Base-by-base conservation (phyloP, 2,329 filamentous ascomycete genomes). In the Orbilia quercus region DNA sequence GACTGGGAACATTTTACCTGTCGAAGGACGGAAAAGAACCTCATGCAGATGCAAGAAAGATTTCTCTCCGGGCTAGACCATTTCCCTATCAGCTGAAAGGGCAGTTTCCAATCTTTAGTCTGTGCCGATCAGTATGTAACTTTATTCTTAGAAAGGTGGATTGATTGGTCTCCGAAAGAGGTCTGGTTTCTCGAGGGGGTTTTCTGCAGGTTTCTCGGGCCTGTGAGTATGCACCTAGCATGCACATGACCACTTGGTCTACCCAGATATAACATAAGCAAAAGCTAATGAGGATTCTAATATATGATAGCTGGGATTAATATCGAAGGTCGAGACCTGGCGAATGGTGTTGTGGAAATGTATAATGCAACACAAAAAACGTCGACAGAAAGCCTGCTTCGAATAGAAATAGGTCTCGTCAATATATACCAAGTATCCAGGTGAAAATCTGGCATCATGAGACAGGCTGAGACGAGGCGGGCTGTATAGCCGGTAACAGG, bases 321-420 rank as follows among this genome's bases (percentile, higher is more conserved):
- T 59, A 58, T 57, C 34, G 50, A 44, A 62, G 18, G 48, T 51
- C 64, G 44, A 34, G 64, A 36, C n/a, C 64, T 31, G 44, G 53
- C 51, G 28, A 54, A 57, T 20, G 48, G 54, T 73, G 69, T 73
- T 60, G 66, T 73, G 69, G 69, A 73, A 60, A 73, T 73, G 45
- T 54, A 73, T 60, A 73, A 73, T 73, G 60, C 69, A 73, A 73
- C 69, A 73, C 69, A 73, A 73, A 73, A n/a, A 62, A 34, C 7
- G 25, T n/a, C 23, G 58, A 50, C 25, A 34, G 28, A 53, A 60
- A 60, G 44, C 64, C 54, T 48, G 55, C 38, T 58, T 54, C 28
- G 22, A 7, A 5, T 7, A 23, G 1, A 31, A 40, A 28, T 38
- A 45, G 31, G 38, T 6, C n/a, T 53, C 16, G 36, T 53, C 34